Evolutionary conservation across 805 yeast genomes (phyloP), one percentile per base, ranked within the genome.

Genomic region (Wickerhamomyces kurtzmanii): DNA sequence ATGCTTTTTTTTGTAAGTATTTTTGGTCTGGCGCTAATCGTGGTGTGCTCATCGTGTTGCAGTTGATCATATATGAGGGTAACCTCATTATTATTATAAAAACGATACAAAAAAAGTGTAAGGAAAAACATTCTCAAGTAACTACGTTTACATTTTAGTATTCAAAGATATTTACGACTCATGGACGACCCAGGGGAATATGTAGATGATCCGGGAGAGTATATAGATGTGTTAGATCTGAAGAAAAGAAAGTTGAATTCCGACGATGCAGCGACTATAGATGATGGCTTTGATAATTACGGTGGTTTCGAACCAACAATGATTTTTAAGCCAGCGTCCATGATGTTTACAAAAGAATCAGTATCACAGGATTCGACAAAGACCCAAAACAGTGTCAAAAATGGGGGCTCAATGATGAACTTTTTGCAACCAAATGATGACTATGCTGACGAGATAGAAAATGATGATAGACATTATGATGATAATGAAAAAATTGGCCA

Each of bases 391-490:
- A 35, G 17, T 12, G 12, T 11, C 12, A 16, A 9, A 19, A 18
- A n/a, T 23, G 34, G n/a, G 23, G 15, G 17, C 23, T n/a, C n/a
- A n/a, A n/a, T n/a, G 15, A 24, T 27, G 34, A 27, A 18, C 15
- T 28, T 22, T 23, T 18, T 21, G 10, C 17, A 17, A 15, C 10
- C 25, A 11, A 16, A 18, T 8, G 13, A 10, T 15, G 20, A 10
- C 16, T 18, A 25, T 15, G 23, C 17, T 16, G 18, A 26, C 11
- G 15, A 28, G 3, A 4, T 12, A 26, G 24, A 14, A 2, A 52
- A 43, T 6, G 48, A 39, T 12, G 49, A 47, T 12, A 44, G 42
- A 5, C 51, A 39, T 17, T 37, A 27, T 5, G 32, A 29, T 8
- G 46, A 41, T 4, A 39, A 33, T 8, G 43, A 30, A 10, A 31